Conservation (phyloP, 495 filamentous ascomycete species). For the Physcia stellaris region DNA sequence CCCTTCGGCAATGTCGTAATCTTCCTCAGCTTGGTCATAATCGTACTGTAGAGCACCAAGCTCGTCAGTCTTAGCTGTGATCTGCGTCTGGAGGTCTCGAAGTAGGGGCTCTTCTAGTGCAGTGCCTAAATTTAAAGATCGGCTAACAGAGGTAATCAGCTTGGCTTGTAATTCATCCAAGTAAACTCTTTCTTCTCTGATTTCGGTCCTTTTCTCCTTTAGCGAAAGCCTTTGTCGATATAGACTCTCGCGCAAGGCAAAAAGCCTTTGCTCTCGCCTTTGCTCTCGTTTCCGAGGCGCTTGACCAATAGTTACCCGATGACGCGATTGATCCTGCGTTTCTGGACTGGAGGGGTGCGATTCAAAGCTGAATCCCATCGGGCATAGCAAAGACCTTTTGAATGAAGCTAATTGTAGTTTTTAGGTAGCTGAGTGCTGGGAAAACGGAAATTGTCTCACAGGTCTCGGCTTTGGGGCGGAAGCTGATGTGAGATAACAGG, state of each 20-base stretch:
- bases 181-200: background rate
- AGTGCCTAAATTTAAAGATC: background rate
- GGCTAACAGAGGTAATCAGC: background rate
- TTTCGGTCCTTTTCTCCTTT: background rate
- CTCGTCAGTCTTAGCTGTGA: slow-evolving; percentile 7
- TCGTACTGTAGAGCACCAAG: slow-evolving; percentile 13
- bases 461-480: no score
- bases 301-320: no score
- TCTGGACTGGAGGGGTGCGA: no score
- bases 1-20: slow-evolving; percentile 9
- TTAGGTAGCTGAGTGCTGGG: no score
- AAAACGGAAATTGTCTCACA: no score
- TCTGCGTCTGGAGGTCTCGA: background rate
- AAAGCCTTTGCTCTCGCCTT: background rate
- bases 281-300: no score
- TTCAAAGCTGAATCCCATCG: no score
- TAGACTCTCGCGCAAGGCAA: background rate
- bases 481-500: no score
- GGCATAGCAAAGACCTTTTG: no score
- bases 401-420: no score
- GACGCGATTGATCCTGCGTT: no score
- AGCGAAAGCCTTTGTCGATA: background rate
- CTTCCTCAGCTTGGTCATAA: slow-evolving; percentile 12
- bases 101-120: no score
- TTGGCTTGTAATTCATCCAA: background rate